Evolutionary conservation across 768 basidiomycete genomes (phyloP), one percentile per base, ranked within the genome.

Genomic region (Termitomyces sp.): DNA sequence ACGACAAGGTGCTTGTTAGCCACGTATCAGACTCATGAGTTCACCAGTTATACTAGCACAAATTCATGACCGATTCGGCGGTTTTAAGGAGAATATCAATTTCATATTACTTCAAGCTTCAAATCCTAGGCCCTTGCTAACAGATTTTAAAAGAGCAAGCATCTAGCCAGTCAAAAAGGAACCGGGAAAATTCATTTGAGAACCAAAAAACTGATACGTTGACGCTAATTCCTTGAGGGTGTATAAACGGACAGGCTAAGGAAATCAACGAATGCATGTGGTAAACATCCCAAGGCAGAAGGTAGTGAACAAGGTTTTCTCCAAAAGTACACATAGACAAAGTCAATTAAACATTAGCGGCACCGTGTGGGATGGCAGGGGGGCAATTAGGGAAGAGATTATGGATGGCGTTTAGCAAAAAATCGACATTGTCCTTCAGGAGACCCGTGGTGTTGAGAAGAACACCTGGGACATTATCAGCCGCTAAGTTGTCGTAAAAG

Each of bases 401-500:
- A 8, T 60, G 62, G 9, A 63, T 63, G 5, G 59, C 52, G 44
- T 58, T 55, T 33, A 55, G 42, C 47, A 63, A 39, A 37, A 63
- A 63, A 51, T 61, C 59, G 18, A 63, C 62, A 41, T 63, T 63
- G 13, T 57, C 57, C 22, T 56, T 63, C 33, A 63, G 39, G 18
- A 63, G 33, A 37, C 62, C 62, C 6, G 57, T 63, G 27, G 62
- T 61, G 41, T 60, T 63, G 36, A 63, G 24, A 37, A 63, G 57
- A n/a, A 63, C 54, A 15, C 45, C 55, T 8, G 62, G 62, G n/a
- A 61, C 24, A 27, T 56, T 63, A 31, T 63, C 62, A 2, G 30
- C 47, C 3, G 59, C 62, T 22, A 61, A 22, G 24, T 61, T 60
- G 18, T 46, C 44, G 22, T 60, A 63, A 2, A 60, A 37, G 6